Base-by-base conservation (phyloP, 1,139 yeast genomes). In the Saccharomyces uvarum region DNA sequence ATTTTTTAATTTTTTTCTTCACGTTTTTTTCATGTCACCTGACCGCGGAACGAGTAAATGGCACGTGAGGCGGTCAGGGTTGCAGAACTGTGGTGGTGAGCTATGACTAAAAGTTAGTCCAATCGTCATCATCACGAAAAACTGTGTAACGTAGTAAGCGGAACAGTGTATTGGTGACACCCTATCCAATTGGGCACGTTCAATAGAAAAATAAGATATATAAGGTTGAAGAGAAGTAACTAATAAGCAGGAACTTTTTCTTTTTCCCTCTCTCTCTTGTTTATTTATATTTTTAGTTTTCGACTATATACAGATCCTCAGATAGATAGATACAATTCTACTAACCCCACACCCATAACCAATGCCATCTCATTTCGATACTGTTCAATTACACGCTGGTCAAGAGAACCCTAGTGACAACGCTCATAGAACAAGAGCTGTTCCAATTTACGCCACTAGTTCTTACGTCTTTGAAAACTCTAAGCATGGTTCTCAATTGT, bases 361-460 rank as follows among this genome's bases (percentile, higher is more conserved):
- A 44, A 70, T 70, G 74, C 80, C 85, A 53, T 79, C 82, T 47
- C 89, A 86, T 66, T 90, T 89, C 66, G 97, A 89, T 69, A 93
- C 97, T 49, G 78, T 87, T 61, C 97, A 91, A 77, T 81, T 93
- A 64, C 98, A 93, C 73, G 97, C 97, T 56, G 99, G 98, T 59
- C 91, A 85, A 70, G 75, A 75, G 56, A 84, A 82, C 67, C 75
- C 78, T 61, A 77, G 91, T 60, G 81, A 80, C 74, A 68, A 76
- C 69, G 66, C 79, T 65, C 68, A 65, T 64, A 74, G 79, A 58
- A 81, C 97, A 54, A 82, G 97, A 71, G 97, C 98, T 11, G 91
- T 88, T 42, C 97, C 98, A 57, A 88, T 93, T 68, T 90, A 88
- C 70, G 86, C 93, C 53, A 78, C 90, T n/a, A 77, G 88, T 4